Conservation (phyloP, 2,329 filamentous ascomycete genomes). For the Trichoderma guizhouense region DNA sequence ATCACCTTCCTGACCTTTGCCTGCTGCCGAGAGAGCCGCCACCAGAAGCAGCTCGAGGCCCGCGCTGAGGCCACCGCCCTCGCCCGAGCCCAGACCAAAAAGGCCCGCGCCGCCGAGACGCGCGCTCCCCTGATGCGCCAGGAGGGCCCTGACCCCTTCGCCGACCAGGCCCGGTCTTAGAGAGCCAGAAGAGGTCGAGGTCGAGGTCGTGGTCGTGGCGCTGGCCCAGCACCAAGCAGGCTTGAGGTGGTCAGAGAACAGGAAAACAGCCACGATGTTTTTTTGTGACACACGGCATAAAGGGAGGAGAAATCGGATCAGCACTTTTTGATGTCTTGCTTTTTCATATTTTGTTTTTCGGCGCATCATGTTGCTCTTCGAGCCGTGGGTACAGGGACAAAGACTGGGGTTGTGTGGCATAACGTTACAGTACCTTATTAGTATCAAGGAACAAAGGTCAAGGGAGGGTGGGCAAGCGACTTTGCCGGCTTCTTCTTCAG, state of each 20-base stretch:
- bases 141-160: slow-evolving; percentile 35
- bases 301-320: background rate
- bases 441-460: background rate
- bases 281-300: slow-evolving; percentile 2
- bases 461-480: background rate
- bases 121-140: slow-evolving; percentile 37
- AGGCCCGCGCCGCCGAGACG: slow-evolving; percentile 36
- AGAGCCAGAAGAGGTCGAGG: slow-evolving; percentile 12
- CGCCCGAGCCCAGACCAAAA: slow-evolving; percentile 46
- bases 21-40: slow-evolving; percentile 49
- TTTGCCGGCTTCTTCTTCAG: background rate
- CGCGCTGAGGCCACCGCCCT: slow-evolving; percentile 50
- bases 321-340: slow-evolving; percentile 10
- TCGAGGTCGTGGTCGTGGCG: background rate
- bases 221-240: slow-evolving; percentile 11
- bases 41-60: slow-evolving; percentile 42
- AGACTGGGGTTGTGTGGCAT: background rate
- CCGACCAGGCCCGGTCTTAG: slow-evolving; percentile 35
- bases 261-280: background rate
- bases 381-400: slow-evolving; percentile 13
- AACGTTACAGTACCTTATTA: background rate
- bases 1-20: slow-evolving; percentile 45
- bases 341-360: slow-evolving; percentile 1
- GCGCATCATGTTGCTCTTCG: slow-evolving; percentile 15
- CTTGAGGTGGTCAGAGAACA: slow-evolving; percentile 6